These are phyloP conservation scores for Penicillium salamii DNA, from an alignment of 495 filamentous ascomycete species.

Conservation along the genomic window DNA sequence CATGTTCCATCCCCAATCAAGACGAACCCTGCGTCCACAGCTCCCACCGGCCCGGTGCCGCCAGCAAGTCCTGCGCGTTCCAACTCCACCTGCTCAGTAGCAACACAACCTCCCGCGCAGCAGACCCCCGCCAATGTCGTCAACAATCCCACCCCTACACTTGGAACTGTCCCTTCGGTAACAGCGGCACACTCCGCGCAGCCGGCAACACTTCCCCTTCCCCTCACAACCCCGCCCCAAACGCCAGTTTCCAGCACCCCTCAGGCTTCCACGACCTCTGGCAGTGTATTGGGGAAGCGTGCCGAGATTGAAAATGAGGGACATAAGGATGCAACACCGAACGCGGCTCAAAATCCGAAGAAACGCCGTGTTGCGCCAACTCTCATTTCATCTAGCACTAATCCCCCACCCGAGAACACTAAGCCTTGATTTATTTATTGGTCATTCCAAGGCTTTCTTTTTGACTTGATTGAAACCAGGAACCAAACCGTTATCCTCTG, in stretches of 20 bases:
- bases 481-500: not conserved
- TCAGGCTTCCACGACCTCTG: constrained; percentile 35
- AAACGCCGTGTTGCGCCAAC: constrained; percentile 79
- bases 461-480: not conserved
- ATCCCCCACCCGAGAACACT: constrained; percentile 19
- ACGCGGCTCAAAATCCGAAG: constrained; percentile 52
- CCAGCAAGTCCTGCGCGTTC: constrained; percentile 77
- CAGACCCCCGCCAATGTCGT: constrained; percentile 41
- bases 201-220: constrained; percentile 55
- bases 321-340: constrained; percentile 45
- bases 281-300: constrained; percentile 56
- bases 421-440: not conserved
- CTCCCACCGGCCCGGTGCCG: constrained; percentile 32
- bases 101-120: constrained; percentile 53
- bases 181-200: constrained; percentile 63
- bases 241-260: constrained; percentile 57
- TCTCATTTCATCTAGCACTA: constrained; percentile 44
- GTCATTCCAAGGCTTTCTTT: not conserved
- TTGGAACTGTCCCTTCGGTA: constrained; percentile 70
- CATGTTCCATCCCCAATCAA: constrained; percentile 58
- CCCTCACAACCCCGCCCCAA: constrained; percentile 76
- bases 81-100: constrained; percentile 81
- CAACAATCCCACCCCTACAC: constrained; percentile 75
- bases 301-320: constrained; percentile 62
- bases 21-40: constrained; percentile 43